Base-by-base conservation (phyloP, 2,329 filamentous ascomycete genomes). In the Chaetomium sp. region DNA sequence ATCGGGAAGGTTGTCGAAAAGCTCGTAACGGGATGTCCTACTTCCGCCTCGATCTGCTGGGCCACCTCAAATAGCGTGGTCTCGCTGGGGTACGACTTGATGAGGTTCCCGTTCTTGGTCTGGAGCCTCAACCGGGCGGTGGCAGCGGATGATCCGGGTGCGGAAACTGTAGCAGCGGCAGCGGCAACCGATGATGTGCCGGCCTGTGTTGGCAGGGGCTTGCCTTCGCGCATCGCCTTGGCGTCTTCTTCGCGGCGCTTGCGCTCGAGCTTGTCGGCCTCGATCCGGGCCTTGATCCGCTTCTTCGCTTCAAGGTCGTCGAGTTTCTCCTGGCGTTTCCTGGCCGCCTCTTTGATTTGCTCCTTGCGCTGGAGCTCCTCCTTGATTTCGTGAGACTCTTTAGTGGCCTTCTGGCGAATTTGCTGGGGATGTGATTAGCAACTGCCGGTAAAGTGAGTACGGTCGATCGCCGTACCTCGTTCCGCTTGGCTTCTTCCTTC, bases 61-160 rank as follows among this genome's bases (percentile, higher is more conserved):
- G 91, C 93, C 58, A 99, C 88, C 79, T 99, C 94, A 72, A 97
- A 97, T 12, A 99, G 80, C 0, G 95, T 98, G 3, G 93, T 96
- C 65, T 96, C 92, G 6, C 91, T 93, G 0, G 92, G 89, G 69
- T 96, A 88, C 0, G 90, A 94, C 84, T 97, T 98, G 79, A 90
- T 88, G 61, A 97, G 81, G 67, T 90, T 93, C 16, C 92, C 92
- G 21, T 80, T 81, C 0, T 86, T 75, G 0, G 90, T 93, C 77
- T 97, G 93, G 49, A 99, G 80, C 65, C 93, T 85, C 67, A 99
- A 79, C 31, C 95, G 86, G 13, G 93, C 88, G 75, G 97, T 92
- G 60, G 89, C 86, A 4, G 87, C 85, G 58, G 89, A 86, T 8
- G 88, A 84, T 72, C 90, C 91, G 61, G 75, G 78, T 63, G 81